These are phyloP conservation scores for Ganoderma lingzhi DNA, from an alignment of 1,284 basidiomycete species.

Conservation along the genomic window DNA sequence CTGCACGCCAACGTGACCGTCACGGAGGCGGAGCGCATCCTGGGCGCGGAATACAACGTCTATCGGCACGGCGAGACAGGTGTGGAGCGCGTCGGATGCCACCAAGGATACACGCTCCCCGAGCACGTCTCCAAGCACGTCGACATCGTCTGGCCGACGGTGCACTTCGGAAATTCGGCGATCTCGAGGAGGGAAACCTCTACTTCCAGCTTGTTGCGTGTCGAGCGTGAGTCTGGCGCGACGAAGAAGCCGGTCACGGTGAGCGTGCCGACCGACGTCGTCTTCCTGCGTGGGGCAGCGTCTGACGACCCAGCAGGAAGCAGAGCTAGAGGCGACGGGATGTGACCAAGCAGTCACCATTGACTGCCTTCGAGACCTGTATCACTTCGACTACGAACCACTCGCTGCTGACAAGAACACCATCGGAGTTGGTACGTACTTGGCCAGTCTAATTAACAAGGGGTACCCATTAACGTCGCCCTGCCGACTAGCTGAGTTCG, in stretches of 20 bases:
- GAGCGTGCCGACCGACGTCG: not conserved
- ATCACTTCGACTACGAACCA: conserved; percentile 26
- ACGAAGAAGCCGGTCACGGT: not conserved
- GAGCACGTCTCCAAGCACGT: conserved; percentile 36
- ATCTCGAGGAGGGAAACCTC: conserved; percentile 7
- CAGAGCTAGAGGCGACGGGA: conserved; percentile 11
- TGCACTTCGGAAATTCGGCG: conserved; percentile 29
- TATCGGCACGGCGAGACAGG: too few species aligned
- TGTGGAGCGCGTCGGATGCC: conserved; percentile 41
- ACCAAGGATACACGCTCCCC: conserved; percentile 34
- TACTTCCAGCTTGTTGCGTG: not conserved
- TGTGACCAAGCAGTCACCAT: conserved; percentile 30
- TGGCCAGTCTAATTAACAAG: too few species aligned
- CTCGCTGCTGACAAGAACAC: conserved; percentile 23
- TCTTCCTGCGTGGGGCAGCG: not conserved
- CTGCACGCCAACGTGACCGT: too few species aligned
- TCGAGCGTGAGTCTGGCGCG: not conserved
- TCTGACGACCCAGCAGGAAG: not conserved
- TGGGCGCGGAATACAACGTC: too few species aligned
- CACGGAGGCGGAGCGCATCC: too few species aligned
- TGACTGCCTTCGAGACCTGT: conserved; percentile 30
- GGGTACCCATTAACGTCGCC: conserved; percentile 36
- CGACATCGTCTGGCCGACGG: conserved; percentile 36
- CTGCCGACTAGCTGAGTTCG: conserved; percentile 55
- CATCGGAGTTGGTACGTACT: conserved; percentile 26